A percentile compares a stretch with the other conserved stretches of the same genome.
Conservation (phyloP, 1,284 basidiomycete genomes). For the Malassezia sympodialis region DNA sequence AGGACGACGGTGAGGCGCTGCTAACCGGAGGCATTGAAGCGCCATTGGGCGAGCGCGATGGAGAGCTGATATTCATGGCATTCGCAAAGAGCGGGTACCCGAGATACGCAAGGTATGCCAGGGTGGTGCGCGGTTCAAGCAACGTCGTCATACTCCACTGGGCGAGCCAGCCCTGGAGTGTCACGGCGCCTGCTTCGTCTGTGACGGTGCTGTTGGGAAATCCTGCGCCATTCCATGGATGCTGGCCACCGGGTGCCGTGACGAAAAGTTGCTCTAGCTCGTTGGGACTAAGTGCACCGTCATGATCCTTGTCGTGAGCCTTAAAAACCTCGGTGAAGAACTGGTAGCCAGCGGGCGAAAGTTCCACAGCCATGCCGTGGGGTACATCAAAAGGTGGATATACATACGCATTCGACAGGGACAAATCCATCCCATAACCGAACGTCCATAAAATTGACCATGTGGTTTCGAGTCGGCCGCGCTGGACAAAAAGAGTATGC, state of each 20-base stretch:
- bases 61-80: conserved; percentile 8
- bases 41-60: conserved; percentile 13
- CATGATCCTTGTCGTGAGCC: conserved; percentile 91
- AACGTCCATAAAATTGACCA: conserved; percentile 93
- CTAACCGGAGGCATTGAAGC: conserved; percentile 3
- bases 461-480: conserved; percentile 88
- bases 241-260: conserved; percentile 63
- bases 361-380: conserved; percentile 83
- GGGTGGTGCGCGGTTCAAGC: conserved; percentile 76
- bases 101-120: conserved; percentile 91
- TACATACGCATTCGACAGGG: conserved; percentile 51
- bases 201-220: conserved; percentile 68
- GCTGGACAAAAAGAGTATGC: conserved; percentile 93
- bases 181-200: conserved; percentile 78
- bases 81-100: conserved; percentile 58
- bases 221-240: conserved; percentile 37
- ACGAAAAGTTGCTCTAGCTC: conserved; percentile 83
- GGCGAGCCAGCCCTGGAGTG: conserved; percentile 91
- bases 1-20: conserved; percentile 11
- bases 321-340: conserved; percentile 97
- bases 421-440: conserved; percentile 88
- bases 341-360: conserved; percentile 83
- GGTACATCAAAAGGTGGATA: conserved; percentile 73
- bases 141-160: conserved; percentile 99
- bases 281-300: conserved; percentile 74